These are phyloP conservation scores for Citrus sp. DNA, from an alignment of 345 rosid species.

Conservation along the genomic window DNA sequence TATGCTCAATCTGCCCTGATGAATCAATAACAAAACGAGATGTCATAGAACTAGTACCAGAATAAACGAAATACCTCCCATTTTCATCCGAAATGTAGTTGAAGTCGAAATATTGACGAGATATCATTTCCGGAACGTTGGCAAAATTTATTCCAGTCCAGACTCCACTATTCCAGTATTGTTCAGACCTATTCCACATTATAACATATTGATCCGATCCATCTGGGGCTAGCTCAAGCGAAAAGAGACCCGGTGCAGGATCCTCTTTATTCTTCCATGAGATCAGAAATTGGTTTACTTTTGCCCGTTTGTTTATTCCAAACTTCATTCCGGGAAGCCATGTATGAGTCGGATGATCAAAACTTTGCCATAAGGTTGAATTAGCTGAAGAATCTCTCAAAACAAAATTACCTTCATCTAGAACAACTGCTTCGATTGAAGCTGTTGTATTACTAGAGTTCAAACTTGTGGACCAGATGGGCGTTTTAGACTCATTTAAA, in stretches of 20 bases:
- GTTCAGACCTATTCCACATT: conserved; percentile 44
- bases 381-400: conserved; percentile 24
- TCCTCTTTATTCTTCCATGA: conserved; percentile 66
- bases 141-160: conserved; percentile 55
- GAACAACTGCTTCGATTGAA: conserved; percentile 27
- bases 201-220: conserved; percentile 49
- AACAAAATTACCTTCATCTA: conserved; percentile 42
- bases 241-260: conserved; percentile 72
- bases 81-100: conserved; percentile 31
- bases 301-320: conserved; percentile 39
- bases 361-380: conserved; percentile 66
- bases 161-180: conserved; percentile 62
- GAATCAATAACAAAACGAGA: conserved; percentile 52
- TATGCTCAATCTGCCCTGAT: conserved; percentile 60
- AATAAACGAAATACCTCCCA: conserved; percentile 65
- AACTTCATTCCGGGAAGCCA: conserved; percentile 76
- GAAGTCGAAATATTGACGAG: conserved; percentile 50
- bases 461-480: conserved; percentile 66
- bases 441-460: conserved; percentile 13
- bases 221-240: conserved; percentile 54
- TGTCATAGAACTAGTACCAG: conserved; percentile 8
- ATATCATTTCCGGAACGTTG: conserved; percentile 67
- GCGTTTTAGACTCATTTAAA: conserved; percentile 40
- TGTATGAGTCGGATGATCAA: conserved; percentile 60
- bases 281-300: conserved; percentile 31